Evolutionary conservation across 192 early-diverging fungal genomes (phyloP), one percentile per base, ranked within the genome.

Genomic region (Backusella macrospora): DNA sequence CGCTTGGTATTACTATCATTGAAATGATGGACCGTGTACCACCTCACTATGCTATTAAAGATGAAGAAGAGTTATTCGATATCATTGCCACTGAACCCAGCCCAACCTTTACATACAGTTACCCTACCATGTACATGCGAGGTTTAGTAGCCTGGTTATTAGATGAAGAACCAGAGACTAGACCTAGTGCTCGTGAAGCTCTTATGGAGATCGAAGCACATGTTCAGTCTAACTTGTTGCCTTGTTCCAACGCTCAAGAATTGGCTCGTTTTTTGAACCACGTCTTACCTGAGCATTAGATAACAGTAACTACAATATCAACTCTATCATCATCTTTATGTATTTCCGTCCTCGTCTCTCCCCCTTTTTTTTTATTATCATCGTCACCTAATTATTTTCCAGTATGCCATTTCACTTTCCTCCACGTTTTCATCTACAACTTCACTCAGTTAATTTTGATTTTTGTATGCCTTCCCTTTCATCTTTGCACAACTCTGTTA

Each of bases 1-100:
- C 85, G 39, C 76, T 86, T 21, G 85, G 83, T 63, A 85, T 86
- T 40, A 81, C 79, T 8, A 78, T 82, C n/a, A 85, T 85, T 38
- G 83, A 85, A 76, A 79, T 85, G 81, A 76, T 85, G 77, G 83
- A 85, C 52, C 75, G 83, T 48, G 76, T 74, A 43, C 83, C 83
- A 47, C 83, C 83, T 62, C 82, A 82, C 59, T 85, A 81, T 65
- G 47, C 71, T 12, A 78, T 82, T 74, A 82, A 82, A 74, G 80
- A 82, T 34, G 80, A 82, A 68, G 76, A 82, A 78, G 80, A 82
- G 59, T 62, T 82, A 23, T 82, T 78, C 70, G 76, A 77, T 39
- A 70, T 78, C 42, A 78, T 82, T 38, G 70, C 76, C 10, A 78
- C 73, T 7, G 80, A 82, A 69, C 73, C 76, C 16, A 68, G 73